Base-by-base conservation (phyloP, 2,329 filamentous ascomycete genomes). In the Diplodia sapinea region DNA sequence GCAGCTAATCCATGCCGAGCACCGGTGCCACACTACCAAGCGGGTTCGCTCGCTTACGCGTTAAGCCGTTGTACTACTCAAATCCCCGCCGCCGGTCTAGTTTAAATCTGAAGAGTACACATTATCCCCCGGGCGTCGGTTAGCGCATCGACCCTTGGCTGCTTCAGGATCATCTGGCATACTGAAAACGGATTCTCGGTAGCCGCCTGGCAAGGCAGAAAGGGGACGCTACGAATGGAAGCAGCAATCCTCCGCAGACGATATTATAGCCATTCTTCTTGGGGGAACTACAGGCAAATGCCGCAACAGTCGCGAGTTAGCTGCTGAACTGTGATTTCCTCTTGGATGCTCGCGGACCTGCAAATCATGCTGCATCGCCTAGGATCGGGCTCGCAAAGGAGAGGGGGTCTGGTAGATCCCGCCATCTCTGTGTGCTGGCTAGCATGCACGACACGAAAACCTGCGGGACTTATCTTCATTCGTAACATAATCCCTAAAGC, bases 31-130 rank as follows among this genome's bases (percentile, higher is more conserved):
- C 33, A 11, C 33, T 36, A 36, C 33, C 33, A 9, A 12, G 23
- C 50, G 50, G 11, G 13, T 52, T 52, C 13, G 20, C 50, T 52
- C 51, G 51, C 51, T 55, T 55, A 55, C 15, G 51, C 51, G 29
- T 33, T 55, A 33, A 13, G 50, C 20, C 20, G 50, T 29, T 13
- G 20, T 31, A 55, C 26, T n/a, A 33, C 51, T 29, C 50, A 52
- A 52, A 13, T 29, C 50, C 26, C 11, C 50, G 13, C 43, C 8
- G 43, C 5, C 43, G 43, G 43, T 47, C n/a, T n/a, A 20, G n/a
- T 9, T 20, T 47, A 47, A 47, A 47, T 47, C 43, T 47, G n/a
- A n/a, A 47, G 17, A 47, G 43, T 47, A 20, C 17, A 47, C 20
- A 9, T n/a, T 47, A n/a, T 47, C n/a, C 43, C n/a, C 17, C 43